Conservation (phyloP, 192 early-diverging fungal genomes). For the Backusella westeae region DNA sequence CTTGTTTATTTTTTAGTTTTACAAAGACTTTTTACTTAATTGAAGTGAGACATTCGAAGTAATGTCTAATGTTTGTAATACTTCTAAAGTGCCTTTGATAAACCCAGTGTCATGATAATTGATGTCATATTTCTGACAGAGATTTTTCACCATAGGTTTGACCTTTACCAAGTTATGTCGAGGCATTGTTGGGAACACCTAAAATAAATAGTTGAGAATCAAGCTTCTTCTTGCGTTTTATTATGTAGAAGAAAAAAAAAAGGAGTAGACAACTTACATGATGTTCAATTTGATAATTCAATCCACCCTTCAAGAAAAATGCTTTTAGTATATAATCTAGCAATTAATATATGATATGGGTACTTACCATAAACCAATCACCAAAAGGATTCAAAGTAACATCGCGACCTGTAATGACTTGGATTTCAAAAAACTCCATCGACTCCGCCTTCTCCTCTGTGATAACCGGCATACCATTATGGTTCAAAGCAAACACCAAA, state of each 20-base stretch:
- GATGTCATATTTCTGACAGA: constrained; percentile 45
- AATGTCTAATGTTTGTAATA: constrained; percentile 29
- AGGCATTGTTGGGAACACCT: constrained; percentile 76
- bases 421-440: constrained; percentile 74
- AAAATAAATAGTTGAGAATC: background rate
- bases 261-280: constrained; percentile 47
- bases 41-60: constrained; percentile 25
- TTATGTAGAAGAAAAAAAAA: background rate
- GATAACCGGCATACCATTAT: constrained; percentile 83
- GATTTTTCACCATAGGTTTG: constrained; percentile 54
- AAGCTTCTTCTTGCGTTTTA: background rate
- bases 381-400: constrained; percentile 55
- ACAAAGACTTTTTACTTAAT: constrained; percentile 32
- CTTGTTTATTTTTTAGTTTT: constrained; percentile 8
- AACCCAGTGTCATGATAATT: constrained; percentile 6
- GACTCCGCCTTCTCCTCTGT: constrained; percentile 54
- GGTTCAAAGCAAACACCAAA: constrained; percentile 77
- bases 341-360: background rate
- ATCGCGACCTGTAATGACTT: constrained; percentile 76
- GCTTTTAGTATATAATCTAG: background rate
- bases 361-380: constrained; percentile 70
- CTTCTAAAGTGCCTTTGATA: constrained; percentile 30
- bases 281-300: constrained; percentile 88
- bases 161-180: constrained; percentile 67
- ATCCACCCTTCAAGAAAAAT: constrained; percentile 46